These are phyloP conservation scores for Amniculicola lignicola DNA, from an alignment of 495 filamentous ascomycete species.

Conservation along the genomic window DNA sequence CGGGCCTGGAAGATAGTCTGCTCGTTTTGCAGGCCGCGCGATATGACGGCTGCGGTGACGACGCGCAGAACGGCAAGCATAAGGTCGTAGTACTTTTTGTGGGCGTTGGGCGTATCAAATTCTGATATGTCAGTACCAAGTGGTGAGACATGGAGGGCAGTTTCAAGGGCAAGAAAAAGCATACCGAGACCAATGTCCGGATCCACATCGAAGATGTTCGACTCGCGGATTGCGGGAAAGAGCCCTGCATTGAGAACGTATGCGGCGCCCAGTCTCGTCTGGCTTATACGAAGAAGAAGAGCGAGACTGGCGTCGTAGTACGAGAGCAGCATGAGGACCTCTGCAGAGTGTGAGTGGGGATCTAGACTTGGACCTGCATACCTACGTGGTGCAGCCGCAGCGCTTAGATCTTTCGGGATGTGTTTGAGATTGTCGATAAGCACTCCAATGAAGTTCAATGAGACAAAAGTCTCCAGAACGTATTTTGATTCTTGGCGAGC, in stretches of 20 bases:
- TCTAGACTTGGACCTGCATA: background rate
- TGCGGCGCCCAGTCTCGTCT: constrained; percentile 73
- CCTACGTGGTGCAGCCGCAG: constrained; percentile 46
- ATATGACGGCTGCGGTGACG: constrained; percentile 72
- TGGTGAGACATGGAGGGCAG: constrained; percentile 15
- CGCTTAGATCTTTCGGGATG: constrained; percentile 62
- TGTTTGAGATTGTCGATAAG: constrained; percentile 78
- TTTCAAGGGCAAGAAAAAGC: constrained; percentile 38
- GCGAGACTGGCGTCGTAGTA: constrained; percentile 76
- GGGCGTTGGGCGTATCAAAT: constrained; percentile 64
- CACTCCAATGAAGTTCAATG: constrained; percentile 84
- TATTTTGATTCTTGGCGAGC: constrained; percentile 61
- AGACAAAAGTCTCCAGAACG: constrained; percentile 72
- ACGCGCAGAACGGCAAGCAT: constrained; percentile 78
- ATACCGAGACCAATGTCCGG: constrained; percentile 83
- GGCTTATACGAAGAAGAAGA: constrained; percentile 78
- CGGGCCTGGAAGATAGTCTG: constrained; percentile 68
- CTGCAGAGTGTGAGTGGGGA: background rate
- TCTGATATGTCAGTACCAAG: constrained; percentile 39
- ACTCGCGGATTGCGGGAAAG: constrained; percentile 76
- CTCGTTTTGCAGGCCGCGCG: constrained; percentile 75
- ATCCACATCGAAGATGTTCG: constrained; percentile 80
- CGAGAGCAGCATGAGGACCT: constrained; percentile 38
- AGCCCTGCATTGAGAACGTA: constrained; percentile 82
- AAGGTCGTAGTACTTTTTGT: constrained; percentile 78